Percentiles rank a stretch among this genome's conserved stretches.
phyloP scores from a whole-genome alignment of 805 yeast species.

The Priceomyces castillae region DNA sequence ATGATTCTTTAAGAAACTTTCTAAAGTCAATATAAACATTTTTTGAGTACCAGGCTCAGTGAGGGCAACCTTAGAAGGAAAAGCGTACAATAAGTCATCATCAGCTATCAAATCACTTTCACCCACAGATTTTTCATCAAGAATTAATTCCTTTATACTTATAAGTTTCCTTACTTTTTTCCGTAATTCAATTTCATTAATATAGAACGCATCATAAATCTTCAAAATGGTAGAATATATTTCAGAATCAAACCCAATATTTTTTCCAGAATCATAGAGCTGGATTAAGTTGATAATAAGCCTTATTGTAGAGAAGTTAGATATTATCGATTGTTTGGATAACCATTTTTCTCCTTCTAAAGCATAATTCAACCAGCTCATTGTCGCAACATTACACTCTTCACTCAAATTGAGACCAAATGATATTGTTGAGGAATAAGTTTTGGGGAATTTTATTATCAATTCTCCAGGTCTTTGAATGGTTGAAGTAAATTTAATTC shows the following conservation, averaged over 20 bases:
- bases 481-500: conserved; percentile 46
- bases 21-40: conserved; percentile 30
- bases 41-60: conserved; percentile 25
- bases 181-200: conserved; percentile 45
- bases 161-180: conserved; percentile 27
- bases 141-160: conserved; percentile 30
- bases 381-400: conserved; percentile 54
- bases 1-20: conserved; percentile 25
- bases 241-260: conserved; percentile 31
- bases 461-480: conserved; percentile 64
- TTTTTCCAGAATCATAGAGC: conserved; percentile 32
- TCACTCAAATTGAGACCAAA: conserved; percentile 58
- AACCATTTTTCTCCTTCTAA: conserved; percentile 53
- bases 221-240: conserved; percentile 32
- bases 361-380: conserved; percentile 52
- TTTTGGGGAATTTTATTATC: conserved; percentile 54
- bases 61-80: conserved; percentile 53
- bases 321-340: conserved; percentile 43
- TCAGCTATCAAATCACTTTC: conserved; percentile 50
- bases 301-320: conserved; percentile 51
- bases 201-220: conserved; percentile 31
- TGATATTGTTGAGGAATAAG: conserved; percentile 50
- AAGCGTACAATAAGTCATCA: conserved; percentile 47
- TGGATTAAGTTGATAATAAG: conserved; percentile 48
- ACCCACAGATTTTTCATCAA: conserved; percentile 29